These are phyloP conservation scores for Corinectria fuckeliana DNA, from an alignment of 2,329 filamentous ascomycete genomes.

Conservation along the genomic window DNA sequence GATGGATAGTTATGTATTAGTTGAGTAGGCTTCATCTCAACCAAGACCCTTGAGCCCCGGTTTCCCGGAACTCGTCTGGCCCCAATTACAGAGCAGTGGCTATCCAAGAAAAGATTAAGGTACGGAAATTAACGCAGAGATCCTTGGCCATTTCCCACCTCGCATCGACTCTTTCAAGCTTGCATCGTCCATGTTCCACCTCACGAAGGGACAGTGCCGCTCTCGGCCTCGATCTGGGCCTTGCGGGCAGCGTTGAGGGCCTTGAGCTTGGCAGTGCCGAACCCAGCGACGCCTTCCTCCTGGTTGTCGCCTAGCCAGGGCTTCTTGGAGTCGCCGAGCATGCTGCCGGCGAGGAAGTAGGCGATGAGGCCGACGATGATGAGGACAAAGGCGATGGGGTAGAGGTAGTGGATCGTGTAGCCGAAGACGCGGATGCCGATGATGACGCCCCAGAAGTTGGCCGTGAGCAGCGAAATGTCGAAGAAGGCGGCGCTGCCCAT, in stretches of 20 bases:
- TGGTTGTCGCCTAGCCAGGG: slow-evolving; percentile 93
- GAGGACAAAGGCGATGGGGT: slow-evolving; percentile 92
- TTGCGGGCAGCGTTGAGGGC: slow-evolving; percentile 65
- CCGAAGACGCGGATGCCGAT: slow-evolving; percentile 90
- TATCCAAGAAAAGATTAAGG: background rate
- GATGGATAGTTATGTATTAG: background rate
- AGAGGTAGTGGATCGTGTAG: slow-evolving; percentile 82
- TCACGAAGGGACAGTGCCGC: slow-evolving; percentile 18
- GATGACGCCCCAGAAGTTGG: slow-evolving; percentile 96
- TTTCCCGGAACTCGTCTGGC: background rate
- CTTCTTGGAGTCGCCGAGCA: slow-evolving; percentile 88
- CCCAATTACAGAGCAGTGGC: background rate
- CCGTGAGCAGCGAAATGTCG: slow-evolving; percentile 92
- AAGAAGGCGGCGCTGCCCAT: slow-evolving; percentile 93
- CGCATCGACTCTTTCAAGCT: background rate
- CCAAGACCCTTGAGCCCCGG: background rate
- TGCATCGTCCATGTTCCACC: background rate
- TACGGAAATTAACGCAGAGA: too few relatives aligned
- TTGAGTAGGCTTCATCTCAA: background rate
- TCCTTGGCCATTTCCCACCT: background rate
- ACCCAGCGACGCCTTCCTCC: slow-evolving; percentile 77
- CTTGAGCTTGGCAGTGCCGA: slow-evolving; percentile 85
- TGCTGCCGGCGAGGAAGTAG: slow-evolving; percentile 85
- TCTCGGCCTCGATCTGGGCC: slow-evolving; percentile 43
- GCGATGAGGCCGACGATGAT: slow-evolving; percentile 86